Conservation (phyloP, 2,329 filamentous ascomycete species). For the Metarhizium sp. region DNA sequence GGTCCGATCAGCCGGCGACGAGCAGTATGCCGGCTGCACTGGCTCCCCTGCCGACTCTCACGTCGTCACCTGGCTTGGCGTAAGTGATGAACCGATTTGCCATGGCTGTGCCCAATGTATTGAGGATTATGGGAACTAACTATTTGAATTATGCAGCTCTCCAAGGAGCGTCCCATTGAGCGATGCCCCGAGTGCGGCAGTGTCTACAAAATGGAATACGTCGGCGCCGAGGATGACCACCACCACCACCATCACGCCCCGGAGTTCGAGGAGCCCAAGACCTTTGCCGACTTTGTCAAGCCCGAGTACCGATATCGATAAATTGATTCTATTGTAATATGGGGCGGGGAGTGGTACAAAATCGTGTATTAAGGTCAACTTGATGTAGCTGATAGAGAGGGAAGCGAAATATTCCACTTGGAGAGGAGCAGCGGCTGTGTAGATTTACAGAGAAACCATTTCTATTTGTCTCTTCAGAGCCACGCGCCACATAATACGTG, state of each 20-base stretch:
- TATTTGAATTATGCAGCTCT: conserved; percentile 46
- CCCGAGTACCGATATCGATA: conserved; percentile 78
- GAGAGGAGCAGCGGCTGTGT: conserved; percentile 21
- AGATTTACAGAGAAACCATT: conserved; percentile 29
- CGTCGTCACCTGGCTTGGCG: conserved; percentile 80
- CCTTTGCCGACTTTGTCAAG: conserved; percentile 91
- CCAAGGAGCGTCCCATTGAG: conserved; percentile 82
- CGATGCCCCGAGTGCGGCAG: conserved; percentile 95
- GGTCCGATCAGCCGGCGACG: conserved; percentile 85
- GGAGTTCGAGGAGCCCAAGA: conserved; percentile 80
- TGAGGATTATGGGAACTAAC: conserved; percentile 1
- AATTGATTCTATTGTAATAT: conserved; percentile 12
- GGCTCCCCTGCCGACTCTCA: conserved; percentile 90
- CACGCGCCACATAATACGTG: conserved; percentile 8
- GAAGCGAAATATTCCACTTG: conserved; percentile 11
- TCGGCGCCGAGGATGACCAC: conserved; percentile 70
- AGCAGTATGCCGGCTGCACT: conserved; percentile 96
- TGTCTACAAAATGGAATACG: conserved; percentile 96
- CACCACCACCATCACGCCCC: conserved; percentile 48
- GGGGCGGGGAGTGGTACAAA: conserved; percentile 5
- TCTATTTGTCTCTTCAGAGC: conserved; percentile 25
- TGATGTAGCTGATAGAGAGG: conserved; percentile 12
- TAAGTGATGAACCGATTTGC: conserved; percentile 35
- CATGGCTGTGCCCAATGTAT: background rate
- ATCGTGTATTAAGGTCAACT: conserved; percentile 15